Evolutionary conservation across 1,139 yeast species (phyloP).

Genomic region (Sugiyamaella neomexicana): DNA sequence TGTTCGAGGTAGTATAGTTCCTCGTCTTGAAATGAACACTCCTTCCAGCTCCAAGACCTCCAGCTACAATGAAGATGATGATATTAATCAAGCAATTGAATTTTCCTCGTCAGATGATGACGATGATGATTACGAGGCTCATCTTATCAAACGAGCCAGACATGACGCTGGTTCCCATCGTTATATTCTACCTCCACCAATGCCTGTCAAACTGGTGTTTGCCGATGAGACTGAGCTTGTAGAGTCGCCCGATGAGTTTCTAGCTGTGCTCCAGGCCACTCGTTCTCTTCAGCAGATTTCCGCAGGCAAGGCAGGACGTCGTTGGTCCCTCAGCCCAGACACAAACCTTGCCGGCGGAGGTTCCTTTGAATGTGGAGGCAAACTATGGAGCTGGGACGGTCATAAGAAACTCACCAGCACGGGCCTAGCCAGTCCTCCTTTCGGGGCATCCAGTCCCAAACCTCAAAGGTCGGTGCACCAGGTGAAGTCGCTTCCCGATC

Average conservation of each 20-base stretch:
- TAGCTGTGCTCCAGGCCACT: conserved; percentile 45
- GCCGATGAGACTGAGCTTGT: conserved; percentile 32
- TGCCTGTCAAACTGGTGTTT: conserved; percentile 31
- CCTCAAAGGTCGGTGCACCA: neutral
- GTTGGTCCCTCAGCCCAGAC: conserved; percentile 26
- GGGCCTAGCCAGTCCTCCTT: conserved; percentile 4
- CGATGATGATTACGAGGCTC: conserved; percentile 16
- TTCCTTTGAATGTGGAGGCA: conserved; percentile 44
- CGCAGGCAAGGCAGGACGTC: conserved; percentile 33
- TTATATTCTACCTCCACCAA: conserved; percentile 28
- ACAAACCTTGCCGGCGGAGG: conserved; percentile 31
- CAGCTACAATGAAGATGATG: neutral
- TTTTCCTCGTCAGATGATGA: conserved; percentile 15
- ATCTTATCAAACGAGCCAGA: conserved; percentile 7
- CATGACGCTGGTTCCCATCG: conserved; percentile 2
- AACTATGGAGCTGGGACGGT: conserved; percentile 45
- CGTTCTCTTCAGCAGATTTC: conserved; percentile 44
- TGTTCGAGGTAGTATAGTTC: conserved; percentile 13
- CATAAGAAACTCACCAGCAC: conserved; percentile 30
- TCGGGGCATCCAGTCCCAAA: conserved; percentile 6
- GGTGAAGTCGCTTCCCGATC: conserved; percentile 16
- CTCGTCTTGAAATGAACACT: conserved; percentile 12
- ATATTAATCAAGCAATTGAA: conserved; percentile 12
- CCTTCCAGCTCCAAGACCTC: conserved; percentile 1
- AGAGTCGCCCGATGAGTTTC: conserved; percentile 38